A percentile compares a stretch with the other conserved stretches of the same genome.
Evolutionary conservation across 2,329 filamentous ascomycete species (phyloP).

Genomic region (Apiospora aurea): DNA sequence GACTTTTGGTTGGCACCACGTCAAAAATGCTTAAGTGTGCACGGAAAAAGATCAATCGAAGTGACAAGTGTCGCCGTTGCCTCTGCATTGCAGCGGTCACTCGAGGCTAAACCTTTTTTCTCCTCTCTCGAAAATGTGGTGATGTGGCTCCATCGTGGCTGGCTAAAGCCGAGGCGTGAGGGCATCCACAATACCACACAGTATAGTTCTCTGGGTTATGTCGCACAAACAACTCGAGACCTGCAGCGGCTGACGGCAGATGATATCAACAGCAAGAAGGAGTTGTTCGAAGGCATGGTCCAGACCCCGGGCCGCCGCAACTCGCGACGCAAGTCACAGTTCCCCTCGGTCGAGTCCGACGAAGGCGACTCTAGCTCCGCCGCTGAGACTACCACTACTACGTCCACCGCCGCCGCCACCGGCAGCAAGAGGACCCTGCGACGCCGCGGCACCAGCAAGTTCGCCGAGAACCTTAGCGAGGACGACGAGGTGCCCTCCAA

Average conservation of each 20-base stretch:
- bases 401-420: conserved; percentile 31
- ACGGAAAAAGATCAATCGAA: not conserved
- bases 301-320: conserved; percentile 60
- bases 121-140: not conserved
- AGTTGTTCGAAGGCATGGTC: conserved; percentile 67
- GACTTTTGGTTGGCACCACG: not conserved
- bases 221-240: not conserved
- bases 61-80: not conserved
- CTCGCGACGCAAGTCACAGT: conserved; percentile 58
- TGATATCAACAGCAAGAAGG: conserved; percentile 59
- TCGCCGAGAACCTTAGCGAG: conserved; percentile 58
- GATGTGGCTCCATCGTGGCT: not conserved
- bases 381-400: conserved; percentile 43
- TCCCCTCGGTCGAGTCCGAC: conserved; percentile 52
- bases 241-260: not conserved
- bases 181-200: not conserved
- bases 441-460: conserved; percentile 56
- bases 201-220: not conserved
- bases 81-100: not conserved
- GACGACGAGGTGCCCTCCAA: conserved; percentile 33
- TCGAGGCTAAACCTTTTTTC: not conserved
- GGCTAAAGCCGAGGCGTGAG: not conserved
- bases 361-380: conserved; percentile 59
- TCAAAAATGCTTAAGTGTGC: not conserved
- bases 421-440: conserved; percentile 47